Base-by-base conservation (phyloP, 495 filamentous ascomycete genomes). In the Polyplosphaeria fusca region DNA sequence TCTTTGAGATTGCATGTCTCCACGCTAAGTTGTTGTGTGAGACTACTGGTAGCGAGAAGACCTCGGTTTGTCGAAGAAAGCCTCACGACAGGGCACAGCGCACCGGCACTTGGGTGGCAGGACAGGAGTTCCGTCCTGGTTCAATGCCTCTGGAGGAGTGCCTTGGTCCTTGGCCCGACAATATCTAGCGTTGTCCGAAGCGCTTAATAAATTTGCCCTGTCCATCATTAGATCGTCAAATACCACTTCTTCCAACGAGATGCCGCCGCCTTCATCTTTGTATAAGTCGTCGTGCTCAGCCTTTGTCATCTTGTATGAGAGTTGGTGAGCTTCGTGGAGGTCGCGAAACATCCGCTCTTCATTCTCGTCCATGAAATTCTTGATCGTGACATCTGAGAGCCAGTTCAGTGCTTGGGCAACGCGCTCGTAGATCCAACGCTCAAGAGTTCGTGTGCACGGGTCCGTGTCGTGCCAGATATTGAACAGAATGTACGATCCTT, bases 361-460 rank as follows among this genome's bases (percentile, higher is more conserved):
- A 2, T 28, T 20, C 12, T 46, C 12, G 35, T 60, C 56, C 2
- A 60, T 23, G 39, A 60, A 60, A 0, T 9, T 3, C 1, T 47
- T 9, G 5, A 53, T 22, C 4, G 2, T n/a, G 42, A 47, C 27
- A 1, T 47, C 24, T 9, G 39, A 41, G 32, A 24, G 22, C 2
- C 19, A 30, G 3, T 41, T 48, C 2, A 60, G 16, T 4, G 18
- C 47, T 16, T 45, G 14, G 28, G 56, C 56, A 16, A 40, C 23
- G 22, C 26, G 24, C 32, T 47, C 49, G 56, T 46, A 47, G 39
- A 60, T 60, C n/a, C 22, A 20, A 11, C 56, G 39, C 23, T 39
- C 27, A 4, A 60, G 56, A 3, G 9, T 52, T 1, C 56, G 47
- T 19, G 56, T 25, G 18, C 56, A 60, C 2, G 47, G 47, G 13